Evolutionary conservation across 2,329 filamentous ascomycete species (phyloP).

Genomic region (Fusarium camptoceras): DNA sequence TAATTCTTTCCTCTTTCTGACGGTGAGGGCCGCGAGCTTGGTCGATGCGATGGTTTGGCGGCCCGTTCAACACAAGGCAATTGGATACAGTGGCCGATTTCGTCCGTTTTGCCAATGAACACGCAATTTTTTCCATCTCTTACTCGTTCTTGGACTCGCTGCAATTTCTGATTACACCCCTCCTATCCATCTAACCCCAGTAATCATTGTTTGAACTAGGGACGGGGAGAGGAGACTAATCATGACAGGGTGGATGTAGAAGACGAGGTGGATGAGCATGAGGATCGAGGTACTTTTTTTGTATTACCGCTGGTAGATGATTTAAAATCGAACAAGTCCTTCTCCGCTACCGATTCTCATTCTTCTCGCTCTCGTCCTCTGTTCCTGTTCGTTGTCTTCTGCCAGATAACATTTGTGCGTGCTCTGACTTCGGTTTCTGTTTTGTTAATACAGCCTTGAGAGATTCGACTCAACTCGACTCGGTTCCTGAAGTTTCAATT

Average conservation of each 20-base stretch:
- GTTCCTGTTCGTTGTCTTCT: constrained; percentile 20
- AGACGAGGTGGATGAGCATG: constrained; percentile 29
- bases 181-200: constrained; percentile 28
- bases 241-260: constrained; percentile 42
- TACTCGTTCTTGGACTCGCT: constrained; percentile 23
- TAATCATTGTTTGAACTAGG: constrained; percentile 29
- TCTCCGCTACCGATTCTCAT: constrained; percentile 13
- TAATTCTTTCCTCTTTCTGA: constrained; percentile 41
- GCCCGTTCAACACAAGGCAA: constrained; percentile 18
- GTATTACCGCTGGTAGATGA: constrained; percentile 16
- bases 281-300: constrained; percentile 22
- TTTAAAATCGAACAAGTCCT: constrained; percentile 40
- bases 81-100: constrained; percentile 38
- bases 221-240: constrained; percentile 31
- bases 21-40: constrained; percentile 34
- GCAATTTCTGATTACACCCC: constrained; percentile 22
- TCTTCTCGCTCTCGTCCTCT: constrained; percentile 22
- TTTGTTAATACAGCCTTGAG: constrained; percentile 19
- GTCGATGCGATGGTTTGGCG: constrained; percentile 17
- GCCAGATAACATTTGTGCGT: constrained; percentile 40
- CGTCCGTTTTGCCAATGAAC: constrained; percentile 38
- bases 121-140: constrained; percentile 44
- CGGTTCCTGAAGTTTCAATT: constrained; percentile 18
- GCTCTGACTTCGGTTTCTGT: constrained; percentile 38
- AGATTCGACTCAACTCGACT: constrained; percentile 22